A percentile compares a stretch with the other conserved stretches of the same genome.
phyloP scores from a whole-genome alignment of 768 basidiomycete genomes.

The Russula foetens region DNA sequence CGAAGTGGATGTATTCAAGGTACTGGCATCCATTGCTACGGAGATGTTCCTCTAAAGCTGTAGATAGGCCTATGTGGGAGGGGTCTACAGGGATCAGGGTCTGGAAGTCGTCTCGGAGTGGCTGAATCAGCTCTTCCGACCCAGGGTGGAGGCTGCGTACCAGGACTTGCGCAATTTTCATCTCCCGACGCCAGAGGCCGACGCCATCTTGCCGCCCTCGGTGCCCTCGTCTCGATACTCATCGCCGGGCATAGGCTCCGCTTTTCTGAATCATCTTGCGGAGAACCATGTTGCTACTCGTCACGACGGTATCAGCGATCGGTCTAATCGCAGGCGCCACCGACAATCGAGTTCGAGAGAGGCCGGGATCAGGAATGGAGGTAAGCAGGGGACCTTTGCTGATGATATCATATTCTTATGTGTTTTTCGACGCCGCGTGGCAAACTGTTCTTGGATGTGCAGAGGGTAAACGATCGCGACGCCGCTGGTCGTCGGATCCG shows the following conservation, averaged over 20 bases:
- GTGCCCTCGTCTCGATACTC: neutral
- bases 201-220: neutral
- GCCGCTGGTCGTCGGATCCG: neutral
- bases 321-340: neutral
- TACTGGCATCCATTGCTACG: neutral
- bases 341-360: neutral
- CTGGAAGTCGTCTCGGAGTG: slow-evolving; percentile 1
- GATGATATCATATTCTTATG: neutral
- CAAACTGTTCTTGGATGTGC: neutral
- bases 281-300: neutral
- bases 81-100: too few relatives aligned
- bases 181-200: neutral
- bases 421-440: neutral
- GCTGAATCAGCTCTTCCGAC: neutral
- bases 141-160: neutral
- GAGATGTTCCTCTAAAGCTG: neutral
- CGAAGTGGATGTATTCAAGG: slow-evolving; percentile 13
- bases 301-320: too few relatives aligned
- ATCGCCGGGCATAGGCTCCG: neutral
- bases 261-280: neutral
- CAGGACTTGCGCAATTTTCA: neutral
- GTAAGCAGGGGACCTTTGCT: neutral
- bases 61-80: slow-evolving; percentile 13
- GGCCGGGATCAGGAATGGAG: neutral
- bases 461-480: neutral